These are phyloP conservation scores for Colletotrichum magnum DNA, from an alignment of 2,329 filamentous ascomycete genomes.

Conservation along the genomic window DNA sequence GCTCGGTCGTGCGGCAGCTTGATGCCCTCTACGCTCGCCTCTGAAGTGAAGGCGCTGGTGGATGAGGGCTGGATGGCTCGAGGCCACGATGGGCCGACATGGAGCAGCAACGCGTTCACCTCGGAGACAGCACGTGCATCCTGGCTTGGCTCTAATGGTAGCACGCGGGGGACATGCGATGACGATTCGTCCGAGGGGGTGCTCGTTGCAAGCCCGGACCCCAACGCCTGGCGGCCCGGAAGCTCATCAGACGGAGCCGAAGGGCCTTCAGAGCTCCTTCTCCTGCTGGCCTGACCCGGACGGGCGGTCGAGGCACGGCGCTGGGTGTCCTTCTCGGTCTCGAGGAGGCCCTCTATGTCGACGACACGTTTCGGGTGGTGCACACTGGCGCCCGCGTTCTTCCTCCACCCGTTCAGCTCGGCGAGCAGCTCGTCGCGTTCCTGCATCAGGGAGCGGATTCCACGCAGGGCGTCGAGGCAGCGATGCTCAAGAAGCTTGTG, in stretches of 20 bases:
- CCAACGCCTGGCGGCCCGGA: background rate
- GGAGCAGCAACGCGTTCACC: slow-evolving; percentile 12
- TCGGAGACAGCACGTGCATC: slow-evolving; percentile 13
- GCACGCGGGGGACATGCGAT: slow-evolving; percentile 1
- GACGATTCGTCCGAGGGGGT: background rate
- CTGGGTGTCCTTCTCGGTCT: slow-evolving; percentile 27
- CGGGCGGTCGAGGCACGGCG: background rate
- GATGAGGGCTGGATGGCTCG: background rate
- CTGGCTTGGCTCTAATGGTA: slow-evolving; percentile 4
- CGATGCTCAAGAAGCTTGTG: slow-evolving; percentile 45
- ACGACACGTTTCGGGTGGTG: slow-evolving; percentile 6
- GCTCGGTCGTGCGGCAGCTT: background rate
- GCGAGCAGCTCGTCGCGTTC: slow-evolving; percentile 49
- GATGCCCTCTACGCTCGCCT: background rate
- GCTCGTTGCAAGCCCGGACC: background rate
- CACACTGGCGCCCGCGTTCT: slow-evolving; percentile 22
- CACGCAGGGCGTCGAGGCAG: slow-evolving; percentile 40
- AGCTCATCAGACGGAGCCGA: background rate
- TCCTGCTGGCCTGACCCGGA: background rate
- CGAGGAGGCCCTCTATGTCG: slow-evolving; percentile 21
- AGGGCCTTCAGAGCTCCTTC: slow-evolving; percentile 3
- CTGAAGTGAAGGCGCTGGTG: background rate
- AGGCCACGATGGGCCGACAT: slow-evolving; percentile 25
- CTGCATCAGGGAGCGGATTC: slow-evolving; percentile 41
- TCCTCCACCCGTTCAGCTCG: slow-evolving; percentile 47